Evolutionary conservation across 2,329 filamentous ascomycete species (phyloP).

Genomic region (Fusarium lyarnte): DNA sequence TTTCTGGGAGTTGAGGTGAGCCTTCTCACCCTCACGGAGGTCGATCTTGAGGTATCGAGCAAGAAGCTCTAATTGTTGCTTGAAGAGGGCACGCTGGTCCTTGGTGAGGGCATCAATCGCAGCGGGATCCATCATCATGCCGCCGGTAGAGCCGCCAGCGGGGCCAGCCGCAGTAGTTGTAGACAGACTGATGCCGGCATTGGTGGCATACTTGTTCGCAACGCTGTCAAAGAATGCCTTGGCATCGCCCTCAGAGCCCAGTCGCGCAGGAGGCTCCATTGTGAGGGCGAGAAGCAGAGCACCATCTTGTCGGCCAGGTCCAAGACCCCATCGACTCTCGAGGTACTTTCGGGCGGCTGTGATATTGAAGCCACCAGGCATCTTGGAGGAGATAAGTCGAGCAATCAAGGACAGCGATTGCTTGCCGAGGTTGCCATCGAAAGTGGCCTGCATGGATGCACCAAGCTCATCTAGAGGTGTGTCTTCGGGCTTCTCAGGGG

Average conservation of each 20-base stretch:
- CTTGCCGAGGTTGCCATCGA: constrained; percentile 97
- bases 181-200: constrained; percentile 84
- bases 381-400: constrained; percentile 96
- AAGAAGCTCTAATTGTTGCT: constrained; percentile 95
- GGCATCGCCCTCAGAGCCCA: constrained; percentile 89
- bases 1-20: constrained; percentile 84
- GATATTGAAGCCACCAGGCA: constrained; percentile 99
- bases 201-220: constrained; percentile 86
- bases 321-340: constrained; percentile 92
- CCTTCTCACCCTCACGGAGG: constrained; percentile 94
- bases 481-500: constrained; percentile 98
- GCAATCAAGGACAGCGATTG: constrained; percentile 94
- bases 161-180: constrained; percentile 78
- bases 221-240: constrained; percentile 92
- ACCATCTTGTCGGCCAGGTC: constrained; percentile 87
- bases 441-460: constrained; percentile 96
- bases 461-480: constrained; percentile 95
- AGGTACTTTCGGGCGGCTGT: constrained; percentile 94
- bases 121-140: constrained; percentile 99
- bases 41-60: constrained; percentile 98
- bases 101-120: constrained; percentile 97
- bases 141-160: constrained; percentile 74
- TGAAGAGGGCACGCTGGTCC: constrained; percentile 94
- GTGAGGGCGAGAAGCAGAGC: constrained; percentile 89
- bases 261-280: constrained; percentile 87